Evolutionary conservation across 1,284 basidiomycete genomes (phyloP).

Genomic region (Fomitopsis betulina): DNA sequence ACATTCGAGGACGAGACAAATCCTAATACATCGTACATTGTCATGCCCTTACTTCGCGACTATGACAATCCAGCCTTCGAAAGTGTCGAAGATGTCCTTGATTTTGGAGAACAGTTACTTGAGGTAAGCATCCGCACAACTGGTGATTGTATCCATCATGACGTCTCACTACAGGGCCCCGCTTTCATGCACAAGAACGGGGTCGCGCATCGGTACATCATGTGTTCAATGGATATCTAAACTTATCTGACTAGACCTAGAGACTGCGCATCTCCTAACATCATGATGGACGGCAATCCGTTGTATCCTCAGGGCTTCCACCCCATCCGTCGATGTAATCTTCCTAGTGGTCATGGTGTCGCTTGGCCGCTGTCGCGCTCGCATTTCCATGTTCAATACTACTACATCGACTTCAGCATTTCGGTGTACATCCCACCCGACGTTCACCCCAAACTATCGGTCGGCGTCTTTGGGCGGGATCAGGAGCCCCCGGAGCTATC

Average conservation of each 20-base stretch:
- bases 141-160: neutral
- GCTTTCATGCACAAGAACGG: constrained; percentile 21
- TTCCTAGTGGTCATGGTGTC: neutral
- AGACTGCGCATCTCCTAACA: constrained; percentile 19
- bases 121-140: constrained; percentile 15
- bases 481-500: constrained; percentile 25
- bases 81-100: constrained; percentile 21
- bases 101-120: constrained; percentile 23
- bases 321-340: constrained; percentile 7
- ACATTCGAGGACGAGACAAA: constrained; percentile 14
- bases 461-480: constrained; percentile 17
- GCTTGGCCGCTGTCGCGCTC: constrained; percentile 9
- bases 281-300: constrained; percentile 24
- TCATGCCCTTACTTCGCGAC: constrained; percentile 22
- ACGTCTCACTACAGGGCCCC: constrained; percentile 16
- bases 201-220: constrained; percentile 22
- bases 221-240: neutral
- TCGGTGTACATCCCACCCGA: constrained; percentile 12
- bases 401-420: constrained; percentile 24
- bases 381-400: constrained; percentile 15
- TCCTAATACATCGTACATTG: constrained; percentile 10
- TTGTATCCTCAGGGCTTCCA: constrained; percentile 25
- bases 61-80: constrained; percentile 19
- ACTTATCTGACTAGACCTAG: constrained; percentile 7
- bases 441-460: constrained; percentile 5